Percentiles rank a stretch among this genome's conserved stretches.
These are phyloP conservation scores for Neopestalotiopsis sp. DNA, from an alignment of 2,329 filamentous ascomycete species.

Conservation along the genomic window DNA sequence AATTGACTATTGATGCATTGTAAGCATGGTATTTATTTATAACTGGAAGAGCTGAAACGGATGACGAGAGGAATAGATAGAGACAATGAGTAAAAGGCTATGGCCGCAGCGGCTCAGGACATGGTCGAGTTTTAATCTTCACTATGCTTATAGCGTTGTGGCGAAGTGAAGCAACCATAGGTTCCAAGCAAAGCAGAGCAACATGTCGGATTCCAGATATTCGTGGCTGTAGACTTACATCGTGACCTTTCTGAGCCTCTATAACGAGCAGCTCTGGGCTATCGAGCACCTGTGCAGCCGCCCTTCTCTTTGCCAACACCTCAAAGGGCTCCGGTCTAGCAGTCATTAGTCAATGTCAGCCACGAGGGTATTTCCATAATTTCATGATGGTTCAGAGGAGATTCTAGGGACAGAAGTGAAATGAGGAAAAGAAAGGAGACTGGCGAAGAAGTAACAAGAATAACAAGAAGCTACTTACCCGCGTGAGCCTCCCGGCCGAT, in stretches of 20 bases:
- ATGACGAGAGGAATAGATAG: no score
- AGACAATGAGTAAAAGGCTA: no score
- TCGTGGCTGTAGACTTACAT: constrained; percentile 48
- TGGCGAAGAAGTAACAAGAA: neutral
- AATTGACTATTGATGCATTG: constrained; percentile 51
- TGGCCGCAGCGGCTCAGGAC: no score
- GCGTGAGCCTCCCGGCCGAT: neutral
- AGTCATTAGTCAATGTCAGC: neutral
- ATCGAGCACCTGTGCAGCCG: constrained; percentile 60
- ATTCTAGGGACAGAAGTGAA: neutral
- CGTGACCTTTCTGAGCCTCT: constrained; percentile 58
- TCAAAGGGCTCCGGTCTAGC: constrained; percentile 45
- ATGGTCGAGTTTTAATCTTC: no score
- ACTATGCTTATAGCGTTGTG: no score
- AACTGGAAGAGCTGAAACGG: no score
- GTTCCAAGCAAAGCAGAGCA: neutral
- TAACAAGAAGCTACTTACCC: constrained; percentile 1
- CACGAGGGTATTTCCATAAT: no score
- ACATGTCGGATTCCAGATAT: neutral
- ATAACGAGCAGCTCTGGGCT: constrained; percentile 65
- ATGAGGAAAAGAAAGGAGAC: neutral
- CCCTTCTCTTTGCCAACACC: constrained; percentile 49
- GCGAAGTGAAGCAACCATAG: no score
- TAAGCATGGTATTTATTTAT: neutral
- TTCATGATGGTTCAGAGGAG: neutral